Percentiles rank a stretch among this genome's conserved stretches.
phyloP scores from a whole-genome alignment of 1,139 yeast species.

The Kluyveromyces sp. region DNA sequence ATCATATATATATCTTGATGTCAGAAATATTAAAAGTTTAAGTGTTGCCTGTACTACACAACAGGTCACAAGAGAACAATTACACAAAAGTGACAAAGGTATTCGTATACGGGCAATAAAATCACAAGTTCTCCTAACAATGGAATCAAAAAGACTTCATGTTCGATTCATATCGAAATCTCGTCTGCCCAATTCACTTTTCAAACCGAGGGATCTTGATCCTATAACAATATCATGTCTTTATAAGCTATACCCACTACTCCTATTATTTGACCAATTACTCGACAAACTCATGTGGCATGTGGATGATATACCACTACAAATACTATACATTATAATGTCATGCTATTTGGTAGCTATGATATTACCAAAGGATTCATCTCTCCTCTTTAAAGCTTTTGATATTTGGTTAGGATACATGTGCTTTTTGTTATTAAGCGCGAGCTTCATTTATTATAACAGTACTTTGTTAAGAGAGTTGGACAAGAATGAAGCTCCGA shows the following conservation, averaged over 20 bases:
- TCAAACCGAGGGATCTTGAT: neutral
- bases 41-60: no score
- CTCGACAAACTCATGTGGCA: slow-evolving; percentile 22
- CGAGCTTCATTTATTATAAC: slow-evolving; percentile 18
- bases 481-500: slow-evolving; percentile 25
- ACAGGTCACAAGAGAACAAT: no score
- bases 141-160: slow-evolving; percentile 8
- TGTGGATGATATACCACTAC: slow-evolving; percentile 17
- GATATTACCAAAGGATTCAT: slow-evolving; percentile 2
- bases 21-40: no score
- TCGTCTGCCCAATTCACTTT: neutral
- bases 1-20: no score
- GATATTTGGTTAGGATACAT: slow-evolving; percentile 19
- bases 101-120: no score
- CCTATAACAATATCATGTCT: slow-evolving; percentile 6
- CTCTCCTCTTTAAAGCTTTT: slow-evolving; percentile 3
- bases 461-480: slow-evolving; percentile 17
- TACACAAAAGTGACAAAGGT: no score
- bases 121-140: slow-evolving; percentile 15
- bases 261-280: slow-evolving; percentile 18
- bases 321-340: slow-evolving; percentile 16
- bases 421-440: slow-evolving; percentile 11
- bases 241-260: slow-evolving; percentile 17
- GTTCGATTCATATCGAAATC: slow-evolving; percentile 18
- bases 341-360: slow-evolving; percentile 6